Evolutionary conservation across 768 basidiomycete species (phyloP).

Genomic region (Pleurotus giganteus): DNA sequence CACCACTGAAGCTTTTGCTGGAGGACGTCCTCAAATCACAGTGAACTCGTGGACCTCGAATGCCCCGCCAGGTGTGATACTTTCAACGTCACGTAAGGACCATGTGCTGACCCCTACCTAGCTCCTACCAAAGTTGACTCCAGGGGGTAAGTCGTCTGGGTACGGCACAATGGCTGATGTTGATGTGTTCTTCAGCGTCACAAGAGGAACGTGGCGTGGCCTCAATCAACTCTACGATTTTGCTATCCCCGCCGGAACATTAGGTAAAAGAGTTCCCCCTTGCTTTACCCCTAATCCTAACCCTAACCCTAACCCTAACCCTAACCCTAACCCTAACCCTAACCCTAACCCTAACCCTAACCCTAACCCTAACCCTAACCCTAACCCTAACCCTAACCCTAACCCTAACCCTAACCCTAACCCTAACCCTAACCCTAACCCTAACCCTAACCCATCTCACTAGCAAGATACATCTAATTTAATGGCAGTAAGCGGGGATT

Average conservation of each 20-base stretch:
- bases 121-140: slow-evolving; percentile 40
- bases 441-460: too few relatives aligned
- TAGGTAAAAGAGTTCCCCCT: too few relatives aligned
- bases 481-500: too few relatives aligned
- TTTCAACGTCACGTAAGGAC: not conserved
- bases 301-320: too few relatives aligned
- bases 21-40: slow-evolving; percentile 42
- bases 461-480: too few relatives aligned
- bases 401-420: too few relatives aligned
- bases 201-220: slow-evolving; percentile 51
- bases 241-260: slow-evolving; percentile 37
- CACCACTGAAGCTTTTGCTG: slow-evolving; percentile 45
- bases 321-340: too few relatives aligned
- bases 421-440: too few relatives aligned
- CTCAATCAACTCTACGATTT: slow-evolving; percentile 43
- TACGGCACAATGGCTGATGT: not conserved
- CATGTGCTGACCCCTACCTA: slow-evolving; percentile 7
- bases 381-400: too few relatives aligned
- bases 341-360: too few relatives aligned
- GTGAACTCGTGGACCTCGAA: slow-evolving; percentile 44
- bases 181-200: slow-evolving; percentile 29
- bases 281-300: too few relatives aligned
- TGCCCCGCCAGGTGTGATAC: slow-evolving; percentile 32
- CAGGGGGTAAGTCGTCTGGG: slow-evolving; percentile 31
- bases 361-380: too few relatives aligned